Percentiles rank a stretch among this genome's conserved stretches.
Evolutionary conservation across 78 protist genomes (phyloP).

Genomic region (Planoprotostelium fungivorum): DNA sequence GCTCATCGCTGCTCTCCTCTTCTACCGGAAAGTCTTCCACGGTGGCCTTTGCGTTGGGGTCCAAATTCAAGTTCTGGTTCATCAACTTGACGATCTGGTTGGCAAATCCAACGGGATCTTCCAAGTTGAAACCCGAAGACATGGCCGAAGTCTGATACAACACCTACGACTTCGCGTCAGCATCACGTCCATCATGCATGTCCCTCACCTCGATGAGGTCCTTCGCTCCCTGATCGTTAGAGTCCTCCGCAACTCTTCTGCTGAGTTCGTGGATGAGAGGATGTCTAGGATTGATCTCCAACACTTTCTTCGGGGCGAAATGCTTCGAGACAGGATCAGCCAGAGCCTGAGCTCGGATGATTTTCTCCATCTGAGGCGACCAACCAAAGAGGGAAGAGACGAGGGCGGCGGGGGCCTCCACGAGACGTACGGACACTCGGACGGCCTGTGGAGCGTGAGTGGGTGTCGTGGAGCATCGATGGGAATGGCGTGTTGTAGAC

Average conservation of each 20-base stretch:
- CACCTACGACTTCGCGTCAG: constrained; percentile 3
- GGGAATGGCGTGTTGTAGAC: too few species aligned
- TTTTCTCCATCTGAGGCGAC: constrained; percentile 92
- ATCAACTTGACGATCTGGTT: constrained; percentile 65
- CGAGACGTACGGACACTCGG: constrained; percentile 70
- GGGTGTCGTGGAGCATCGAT: constrained; percentile 6
- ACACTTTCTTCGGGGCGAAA: constrained; percentile 42
- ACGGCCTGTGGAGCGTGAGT: too few species aligned
- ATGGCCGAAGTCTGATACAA: constrained; percentile 82
- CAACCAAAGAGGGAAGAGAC: constrained; percentile 80
- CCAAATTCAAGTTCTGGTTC: constrained; percentile 22
- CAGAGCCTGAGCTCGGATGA: constrained; percentile 89
- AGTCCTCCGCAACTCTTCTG: constrained; percentile 30
- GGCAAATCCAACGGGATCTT: constrained; percentile 67
- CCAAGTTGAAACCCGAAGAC: constrained; percentile 74
- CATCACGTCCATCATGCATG: neutral
- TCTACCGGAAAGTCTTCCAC: constrained; percentile 22
- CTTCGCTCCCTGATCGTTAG: constrained; percentile 37
- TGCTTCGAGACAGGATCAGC: constrained; percentile 7
- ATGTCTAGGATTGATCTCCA: constrained; percentile 93
- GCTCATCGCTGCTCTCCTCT: neutral
- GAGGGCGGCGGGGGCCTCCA: constrained; percentile 79
- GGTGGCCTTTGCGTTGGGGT: constrained; percentile 32
- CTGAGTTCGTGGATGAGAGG: constrained; percentile 62
- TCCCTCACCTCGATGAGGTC: constrained; percentile 50